Conservation (phyloP, 441 rosid species). For the Kokia cookei region DNA sequence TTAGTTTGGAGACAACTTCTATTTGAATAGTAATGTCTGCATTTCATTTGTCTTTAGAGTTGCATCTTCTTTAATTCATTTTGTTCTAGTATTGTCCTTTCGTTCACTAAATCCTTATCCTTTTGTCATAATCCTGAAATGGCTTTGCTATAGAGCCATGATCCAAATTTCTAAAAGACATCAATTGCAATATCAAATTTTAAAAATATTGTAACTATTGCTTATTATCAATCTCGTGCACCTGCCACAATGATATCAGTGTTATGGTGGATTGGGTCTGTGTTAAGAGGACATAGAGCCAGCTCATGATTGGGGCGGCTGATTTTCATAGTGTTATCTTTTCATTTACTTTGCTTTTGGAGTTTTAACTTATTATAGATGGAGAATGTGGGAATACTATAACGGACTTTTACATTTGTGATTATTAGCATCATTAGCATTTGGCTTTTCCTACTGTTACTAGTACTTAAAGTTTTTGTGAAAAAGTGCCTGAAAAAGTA, state of each 20-base stretch:
- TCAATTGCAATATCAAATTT: no score
- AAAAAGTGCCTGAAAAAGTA: background rate
- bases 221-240: no score
- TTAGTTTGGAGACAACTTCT: background rate
- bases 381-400: background rate
- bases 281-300: background rate
- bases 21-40: background rate
- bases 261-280: background rate
- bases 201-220: no score
- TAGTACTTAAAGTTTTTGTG: background rate
- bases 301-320: background rate
- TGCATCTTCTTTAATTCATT: background rate
- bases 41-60: background rate
- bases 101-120: background rate
- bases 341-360: background rate
- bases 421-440: background rate
- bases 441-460: background rate
- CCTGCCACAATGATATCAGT: background rate
- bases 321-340: background rate
- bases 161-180: background rate
- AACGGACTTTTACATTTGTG: background rate
- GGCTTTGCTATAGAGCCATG: background rate
- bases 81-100: background rate
- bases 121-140: background rate
- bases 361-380: background rate